Base-by-base conservation (phyloP, 2,329 filamentous ascomycete species). In the Claviceps sp. region DNA sequence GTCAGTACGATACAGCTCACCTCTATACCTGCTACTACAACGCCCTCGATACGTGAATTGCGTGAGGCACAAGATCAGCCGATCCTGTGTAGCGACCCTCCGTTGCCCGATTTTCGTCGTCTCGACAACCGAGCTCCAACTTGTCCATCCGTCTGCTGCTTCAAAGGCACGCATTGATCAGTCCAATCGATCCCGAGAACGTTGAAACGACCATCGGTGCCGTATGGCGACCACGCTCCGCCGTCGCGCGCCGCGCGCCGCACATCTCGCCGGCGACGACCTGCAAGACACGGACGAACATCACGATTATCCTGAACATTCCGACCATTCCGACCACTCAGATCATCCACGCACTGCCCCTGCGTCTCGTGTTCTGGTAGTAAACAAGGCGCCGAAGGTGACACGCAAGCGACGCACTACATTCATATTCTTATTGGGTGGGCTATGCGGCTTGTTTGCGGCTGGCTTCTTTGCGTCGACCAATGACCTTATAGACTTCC, bases 381-480 rank as follows among this genome's bases (percentile, higher is more conserved):
- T 75, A 55, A 68, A 72, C 51, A 66, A 70, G 51, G 63, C 60
- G 22, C 65, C 69, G 11, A 78, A 76, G 58, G 22, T 47, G 16
- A 73, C 71, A 49, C 78, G 79, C 56, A 94, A 91, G 69, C 80
- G 87, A 59, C 81, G 83, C 55, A 86, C 81, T 66, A 83, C 83
- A 2, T 80, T 94, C 62, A 86, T 96, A 29, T 97, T 98, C 67
- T 71, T 84, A 9, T 74, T 98, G 20, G 93, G 93, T 36, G 88
- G 89, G 42, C 62, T 98, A n/a, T 91, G 93, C 60, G 93, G 93
- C 13, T 78, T 98, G 52, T 71, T 95, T n/a, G 76, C 84, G 2
- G 93, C 93, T 1, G 84, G 89, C 34, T 89, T 95, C 67, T 93
- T 98, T 60, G 91, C 90, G 34, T 85, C 85, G 58, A 86, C 78